Percentiles rank a stretch among this genome's conserved stretches.
These are phyloP conservation scores for Fusarium pseudonygamai DNA, from an alignment of 2,329 filamentous ascomycete species.

Conservation along the genomic window DNA sequence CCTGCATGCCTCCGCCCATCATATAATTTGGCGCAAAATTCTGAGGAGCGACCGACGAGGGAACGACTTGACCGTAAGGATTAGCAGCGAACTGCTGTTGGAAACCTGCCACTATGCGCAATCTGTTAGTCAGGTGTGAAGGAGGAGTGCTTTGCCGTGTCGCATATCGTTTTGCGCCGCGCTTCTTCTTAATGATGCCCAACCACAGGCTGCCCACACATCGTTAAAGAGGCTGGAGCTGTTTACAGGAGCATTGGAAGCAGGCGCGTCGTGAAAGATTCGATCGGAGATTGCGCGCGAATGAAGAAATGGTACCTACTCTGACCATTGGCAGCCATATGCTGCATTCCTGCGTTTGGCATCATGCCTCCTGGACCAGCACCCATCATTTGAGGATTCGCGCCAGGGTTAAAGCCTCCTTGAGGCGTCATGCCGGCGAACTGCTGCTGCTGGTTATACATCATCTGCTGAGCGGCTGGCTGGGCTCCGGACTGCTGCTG, in stretches of 20 bases:
- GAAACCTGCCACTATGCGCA: slow-evolving; percentile 63
- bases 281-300: slow-evolving; percentile 30
- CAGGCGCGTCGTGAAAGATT: slow-evolving; percentile 1
- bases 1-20: slow-evolving; percentile 63
- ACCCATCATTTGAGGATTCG: slow-evolving; percentile 65
- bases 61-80: slow-evolving; percentile 64
- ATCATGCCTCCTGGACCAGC: slow-evolving; percentile 68
- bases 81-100: slow-evolving; percentile 66
- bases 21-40: slow-evolving; percentile 61
- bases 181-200: slow-evolving; percentile 6
- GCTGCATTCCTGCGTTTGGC: slow-evolving; percentile 68
- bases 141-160: slow-evolving; percentile 6
- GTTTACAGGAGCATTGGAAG: not conserved
- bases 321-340: slow-evolving; percentile 68
- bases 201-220: not conserved
- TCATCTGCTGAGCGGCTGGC: slow-evolving; percentile 61
- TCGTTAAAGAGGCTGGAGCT: not conserved
- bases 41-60: slow-evolving; percentile 59
- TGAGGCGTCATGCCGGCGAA: slow-evolving; percentile 64
- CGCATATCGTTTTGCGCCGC: slow-evolving; percentile 31
- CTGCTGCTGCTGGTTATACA: slow-evolving; percentile 67
- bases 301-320: slow-evolving; percentile 57
- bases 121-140: slow-evolving; percentile 16
- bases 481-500: slow-evolving; percentile 52
- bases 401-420: slow-evolving; percentile 59